phyloP scores from a whole-genome alignment of 108 stramenopile genomes.

The Craspedostauros australis region DNA sequence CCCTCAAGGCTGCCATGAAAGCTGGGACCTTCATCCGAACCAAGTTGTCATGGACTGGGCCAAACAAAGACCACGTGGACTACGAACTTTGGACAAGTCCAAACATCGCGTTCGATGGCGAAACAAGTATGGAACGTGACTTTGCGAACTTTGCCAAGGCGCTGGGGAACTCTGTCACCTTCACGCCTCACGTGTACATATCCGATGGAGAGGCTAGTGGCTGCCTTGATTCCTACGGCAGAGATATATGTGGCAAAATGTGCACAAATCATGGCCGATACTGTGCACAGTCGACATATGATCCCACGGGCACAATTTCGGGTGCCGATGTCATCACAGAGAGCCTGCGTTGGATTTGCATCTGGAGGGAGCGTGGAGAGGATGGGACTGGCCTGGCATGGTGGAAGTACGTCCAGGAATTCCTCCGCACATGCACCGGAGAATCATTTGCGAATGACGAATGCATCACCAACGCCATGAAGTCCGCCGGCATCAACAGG shows the following conservation, averaged over 20 bases:
- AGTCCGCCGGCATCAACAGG: constrained; percentile 24
- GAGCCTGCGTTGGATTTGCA: constrained; percentile 51
- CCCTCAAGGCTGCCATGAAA: constrained; percentile 53
- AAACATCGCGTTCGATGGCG: constrained; percentile 53
- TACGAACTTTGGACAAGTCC: constrained; percentile 90
- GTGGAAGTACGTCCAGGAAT: constrained; percentile 66
- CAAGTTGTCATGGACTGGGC: constrained; percentile 79
- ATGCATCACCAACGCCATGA: constrained; percentile 46
- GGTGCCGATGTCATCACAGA: constrained; percentile 61
- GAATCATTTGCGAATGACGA: constrained; percentile 31
- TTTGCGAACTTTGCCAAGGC: constrained; percentile 71
- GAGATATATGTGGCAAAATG: constrained; percentile 43
- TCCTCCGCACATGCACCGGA: constrained; percentile 25
- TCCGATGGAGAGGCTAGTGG: constrained; percentile 66
- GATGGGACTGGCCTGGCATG: constrained; percentile 35
- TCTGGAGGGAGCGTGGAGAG: constrained; percentile 44
- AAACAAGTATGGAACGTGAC: constrained; percentile 55
- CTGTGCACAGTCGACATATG: constrained; percentile 50
- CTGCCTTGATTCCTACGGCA: constrained; percentile 27
- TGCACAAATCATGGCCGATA: constrained; percentile 73
- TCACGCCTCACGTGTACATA: constrained; percentile 86
- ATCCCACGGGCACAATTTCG: constrained; percentile 52
- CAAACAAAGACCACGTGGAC: constrained; percentile 85
- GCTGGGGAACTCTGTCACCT: constrained; percentile 69
- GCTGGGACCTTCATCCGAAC: constrained; percentile 56